phyloP scores from a whole-genome alignment of 2,329 filamentous ascomycete genomes.

The Penicillium glabrum region DNA sequence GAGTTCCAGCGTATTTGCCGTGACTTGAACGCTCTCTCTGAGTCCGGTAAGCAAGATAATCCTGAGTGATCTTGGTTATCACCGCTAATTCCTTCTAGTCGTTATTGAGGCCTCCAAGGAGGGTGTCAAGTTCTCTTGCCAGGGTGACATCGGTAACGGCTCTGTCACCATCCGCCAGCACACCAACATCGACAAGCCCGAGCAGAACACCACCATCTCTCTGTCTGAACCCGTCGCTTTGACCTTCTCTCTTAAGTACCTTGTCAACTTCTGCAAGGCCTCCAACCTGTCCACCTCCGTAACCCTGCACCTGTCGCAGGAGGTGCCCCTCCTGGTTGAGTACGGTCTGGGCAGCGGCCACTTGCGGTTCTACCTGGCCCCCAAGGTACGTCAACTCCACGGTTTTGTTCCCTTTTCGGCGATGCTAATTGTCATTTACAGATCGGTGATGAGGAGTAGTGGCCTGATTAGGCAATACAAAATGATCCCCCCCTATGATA shows the following conservation, averaged over 20 bases:
- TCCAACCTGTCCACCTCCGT: slow-evolving; percentile 77
- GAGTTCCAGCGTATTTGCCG: slow-evolving; percentile 96
- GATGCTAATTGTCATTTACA: slow-evolving; percentile 44
- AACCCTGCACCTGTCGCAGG: slow-evolving; percentile 90
- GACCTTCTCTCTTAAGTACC: slow-evolving; percentile 98
- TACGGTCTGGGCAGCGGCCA: slow-evolving; percentile 83
- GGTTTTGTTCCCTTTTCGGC: neutral
- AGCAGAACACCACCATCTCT: slow-evolving; percentile 82
- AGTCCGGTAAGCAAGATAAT: slow-evolving; percentile 70
- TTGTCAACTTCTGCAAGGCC: slow-evolving; percentile 99
- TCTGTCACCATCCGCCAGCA: slow-evolving; percentile 88
- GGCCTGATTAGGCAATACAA: slow-evolving; percentile 19
- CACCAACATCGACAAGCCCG: slow-evolving; percentile 84
- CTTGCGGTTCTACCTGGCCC: slow-evolving; percentile 94
- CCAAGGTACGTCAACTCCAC: slow-evolving; percentile 68
- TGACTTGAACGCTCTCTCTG: slow-evolving; percentile 87
- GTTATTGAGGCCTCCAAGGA: slow-evolving; percentile 96
- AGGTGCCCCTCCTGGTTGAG: slow-evolving; percentile 94
- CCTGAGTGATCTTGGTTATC: neutral
- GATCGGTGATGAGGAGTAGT: slow-evolving; percentile 62
- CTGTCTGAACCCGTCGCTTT: slow-evolving; percentile 89
- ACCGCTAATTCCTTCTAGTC: slow-evolving; percentile 55
- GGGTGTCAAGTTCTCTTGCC: slow-evolving; percentile 90
- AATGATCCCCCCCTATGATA: slow-evolving; percentile 27
- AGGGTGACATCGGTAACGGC: slow-evolving; percentile 93